A percentile compares a stretch with the other conserved stretches of the same genome.
phyloP scores from a whole-genome alignment of 2,329 filamentous ascomycete species.

The Blastomyces emzantsi region DNA sequence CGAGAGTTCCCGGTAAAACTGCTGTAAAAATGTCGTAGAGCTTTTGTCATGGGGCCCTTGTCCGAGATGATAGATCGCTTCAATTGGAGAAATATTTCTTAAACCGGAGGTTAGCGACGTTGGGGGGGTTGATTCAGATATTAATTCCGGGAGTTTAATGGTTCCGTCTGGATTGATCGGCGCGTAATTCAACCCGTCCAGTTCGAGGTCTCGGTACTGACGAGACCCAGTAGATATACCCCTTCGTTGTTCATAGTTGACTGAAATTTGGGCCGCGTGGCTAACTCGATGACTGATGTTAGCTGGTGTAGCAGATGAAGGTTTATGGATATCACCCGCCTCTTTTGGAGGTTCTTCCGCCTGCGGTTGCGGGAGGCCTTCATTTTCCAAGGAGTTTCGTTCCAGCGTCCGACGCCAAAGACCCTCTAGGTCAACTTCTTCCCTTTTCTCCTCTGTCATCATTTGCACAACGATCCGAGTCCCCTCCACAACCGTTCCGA shows the following conservation, averaged over 20 bases:
- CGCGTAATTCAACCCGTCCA: not conserved
- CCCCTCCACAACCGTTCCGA: constrained; percentile 52
- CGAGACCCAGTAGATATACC: constrained; percentile 11
- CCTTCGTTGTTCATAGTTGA: constrained; percentile 20
- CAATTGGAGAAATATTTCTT: constrained; percentile 24
- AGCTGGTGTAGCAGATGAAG: constrained; percentile 18
- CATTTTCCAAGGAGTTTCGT: constrained; percentile 31
- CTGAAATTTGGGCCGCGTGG: constrained; percentile 16
- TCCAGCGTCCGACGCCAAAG: constrained; percentile 49
- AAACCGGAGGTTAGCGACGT: constrained; percentile 23
- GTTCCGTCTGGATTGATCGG: not conserved
- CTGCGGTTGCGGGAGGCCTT: constrained; percentile 12
- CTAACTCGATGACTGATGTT: constrained; percentile 17
- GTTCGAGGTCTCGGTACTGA: constrained; percentile 11
- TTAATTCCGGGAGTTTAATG: not conserved
- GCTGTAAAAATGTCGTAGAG: constrained; percentile 37
- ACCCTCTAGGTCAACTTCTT: constrained; percentile 56
- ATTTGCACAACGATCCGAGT: constrained; percentile 61
- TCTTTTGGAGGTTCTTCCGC: constrained; percentile 19
- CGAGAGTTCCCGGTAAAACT: constrained; percentile 30
- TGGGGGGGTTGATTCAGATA: not conserved
- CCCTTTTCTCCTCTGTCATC: constrained; percentile 61
- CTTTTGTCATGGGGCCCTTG: constrained; percentile 27
- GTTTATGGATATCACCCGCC: constrained; percentile 20
- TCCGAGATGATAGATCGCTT: constrained; percentile 30